Evolutionary conservation across 1,284 basidiomycete genomes (phyloP).

Genomic region (Afroboletus lepidellus): DNA sequence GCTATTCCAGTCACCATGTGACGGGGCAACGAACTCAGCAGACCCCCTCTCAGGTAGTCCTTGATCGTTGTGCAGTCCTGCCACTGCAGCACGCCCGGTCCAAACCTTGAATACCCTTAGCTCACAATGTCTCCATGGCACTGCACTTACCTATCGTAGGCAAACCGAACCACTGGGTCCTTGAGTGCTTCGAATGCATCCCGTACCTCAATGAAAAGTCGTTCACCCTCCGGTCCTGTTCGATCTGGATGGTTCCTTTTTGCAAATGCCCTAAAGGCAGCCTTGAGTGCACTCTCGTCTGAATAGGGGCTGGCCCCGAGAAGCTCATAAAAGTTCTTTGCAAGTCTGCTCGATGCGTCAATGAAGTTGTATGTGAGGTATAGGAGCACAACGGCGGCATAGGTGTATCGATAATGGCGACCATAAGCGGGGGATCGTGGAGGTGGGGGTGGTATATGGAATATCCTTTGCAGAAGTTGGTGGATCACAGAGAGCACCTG

Average conservation of each 20-base stretch:
- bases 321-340: constrained; percentile 74
- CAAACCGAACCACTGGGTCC: constrained; percentile 77
- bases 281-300: constrained; percentile 65
- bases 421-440: constrained; percentile 46
- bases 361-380: constrained; percentile 71
- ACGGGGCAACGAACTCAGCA: constrained; percentile 66
- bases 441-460: constrained; percentile 38
- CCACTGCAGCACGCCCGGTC: constrained; percentile 71
- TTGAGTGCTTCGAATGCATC: constrained; percentile 80
- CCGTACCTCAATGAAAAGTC: constrained; percentile 70
- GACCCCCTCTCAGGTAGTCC: constrained; percentile 72
- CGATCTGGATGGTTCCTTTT: constrained; percentile 78
- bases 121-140: background rate
- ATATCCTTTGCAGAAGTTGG: constrained; percentile 31
- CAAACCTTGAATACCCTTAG: constrained; percentile 53
- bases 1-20: constrained; percentile 63
- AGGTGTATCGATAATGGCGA: constrained; percentile 60
- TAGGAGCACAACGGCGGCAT: constrained; percentile 62
- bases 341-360: constrained; percentile 51
- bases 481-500: constrained; percentile 42
- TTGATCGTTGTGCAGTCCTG: constrained; percentile 59
- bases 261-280: constrained; percentile 74
- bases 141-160: constrained; percentile 71
- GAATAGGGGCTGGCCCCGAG: constrained; percentile 62
- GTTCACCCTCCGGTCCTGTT: constrained; percentile 61